phyloP scores from a whole-genome alignment of 345 rosid genomes.

The Citrus sp. region DNA sequence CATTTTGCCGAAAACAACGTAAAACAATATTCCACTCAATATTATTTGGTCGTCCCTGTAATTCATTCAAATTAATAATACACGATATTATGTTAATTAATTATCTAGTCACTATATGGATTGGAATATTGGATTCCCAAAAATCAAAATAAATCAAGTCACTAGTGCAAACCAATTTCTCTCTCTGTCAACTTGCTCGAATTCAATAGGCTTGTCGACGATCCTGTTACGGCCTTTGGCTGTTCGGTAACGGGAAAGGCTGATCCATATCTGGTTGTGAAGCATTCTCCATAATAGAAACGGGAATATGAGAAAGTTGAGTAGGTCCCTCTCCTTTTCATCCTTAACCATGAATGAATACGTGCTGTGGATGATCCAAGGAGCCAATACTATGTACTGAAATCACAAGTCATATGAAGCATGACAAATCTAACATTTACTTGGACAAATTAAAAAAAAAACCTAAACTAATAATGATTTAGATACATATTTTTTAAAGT shows the following conservation, averaged over 20 bases:
- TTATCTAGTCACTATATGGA: not conserved
- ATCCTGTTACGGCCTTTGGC: constrained; percentile 50
- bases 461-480: no score
- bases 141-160: no score
- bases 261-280: constrained; percentile 56
- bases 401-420: no score
- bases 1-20: constrained; percentile 9
- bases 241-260: constrained; percentile 39
- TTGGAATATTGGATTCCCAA: no score
- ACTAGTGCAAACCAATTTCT: constrained; percentile 33
- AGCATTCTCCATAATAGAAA: constrained; percentile 34
- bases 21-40: constrained; percentile 23
- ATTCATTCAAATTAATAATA: not conserved
- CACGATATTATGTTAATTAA: no score
- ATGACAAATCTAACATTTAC: no score
- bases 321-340: constrained; percentile 30
- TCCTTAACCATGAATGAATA: constrained; percentile 21
- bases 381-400: constrained; percentile 47
- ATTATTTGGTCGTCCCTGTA: constrained; percentile 54
- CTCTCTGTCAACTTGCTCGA: constrained; percentile 66
- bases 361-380: constrained; percentile 41
- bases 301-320: constrained; percentile 23
- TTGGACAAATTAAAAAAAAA: no score
- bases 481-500: no score
- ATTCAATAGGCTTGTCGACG: constrained; percentile 52